phyloP scores from a whole-genome alignment of 2,329 filamentous ascomycete species.

The Neopestalotiopsis sp. region DNA sequence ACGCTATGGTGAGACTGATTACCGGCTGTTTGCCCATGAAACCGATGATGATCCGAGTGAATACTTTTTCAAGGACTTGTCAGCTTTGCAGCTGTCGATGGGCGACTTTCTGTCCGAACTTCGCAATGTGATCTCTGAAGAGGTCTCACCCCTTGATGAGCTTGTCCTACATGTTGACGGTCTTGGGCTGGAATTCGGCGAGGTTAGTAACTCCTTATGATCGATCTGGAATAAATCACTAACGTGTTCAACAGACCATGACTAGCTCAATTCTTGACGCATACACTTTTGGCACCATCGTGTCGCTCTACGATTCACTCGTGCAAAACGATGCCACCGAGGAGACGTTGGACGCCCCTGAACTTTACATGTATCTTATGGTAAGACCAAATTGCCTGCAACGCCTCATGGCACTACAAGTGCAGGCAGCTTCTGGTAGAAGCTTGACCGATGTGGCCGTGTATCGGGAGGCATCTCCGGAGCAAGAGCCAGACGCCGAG shows the following conservation, averaged over 20 bases:
- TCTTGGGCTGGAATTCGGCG: slow-evolving; percentile 37
- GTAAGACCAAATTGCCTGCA: slow-evolving; percentile 37
- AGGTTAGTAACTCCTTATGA: slow-evolving; percentile 28
- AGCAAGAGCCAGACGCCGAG: background rate
- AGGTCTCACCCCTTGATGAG: slow-evolving; percentile 39
- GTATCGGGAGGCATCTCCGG: slow-evolving; percentile 27
- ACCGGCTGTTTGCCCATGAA: slow-evolving; percentile 37
- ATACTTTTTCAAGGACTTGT: slow-evolving; percentile 37
- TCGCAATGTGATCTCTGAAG: slow-evolving; percentile 36
- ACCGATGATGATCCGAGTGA: slow-evolving; percentile 38
- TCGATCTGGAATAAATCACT: slow-evolving; percentile 19
- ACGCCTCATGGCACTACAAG: slow-evolving; percentile 36
- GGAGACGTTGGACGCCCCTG: slow-evolving; percentile 26
- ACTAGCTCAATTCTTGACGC: slow-evolving; percentile 32
- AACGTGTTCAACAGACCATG: slow-evolving; percentile 32
- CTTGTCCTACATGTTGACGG: slow-evolving; percentile 38
- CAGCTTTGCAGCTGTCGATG: slow-evolving; percentile 31
- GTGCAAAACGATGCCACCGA: slow-evolving; percentile 33
- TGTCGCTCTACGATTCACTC: slow-evolving; percentile 35
- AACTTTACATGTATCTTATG: slow-evolving; percentile 37
- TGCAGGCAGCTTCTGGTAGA: slow-evolving; percentile 36
- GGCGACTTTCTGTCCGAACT: slow-evolving; percentile 33
- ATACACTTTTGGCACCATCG: slow-evolving; percentile 36
- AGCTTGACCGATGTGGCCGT: slow-evolving; percentile 37
- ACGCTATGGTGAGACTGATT: slow-evolving; percentile 36